Evolutionary conservation across 345 rosid genomes (phyloP), one percentile per base, ranked within the genome.

Genomic region (Noccaea bulbosa): DNA sequence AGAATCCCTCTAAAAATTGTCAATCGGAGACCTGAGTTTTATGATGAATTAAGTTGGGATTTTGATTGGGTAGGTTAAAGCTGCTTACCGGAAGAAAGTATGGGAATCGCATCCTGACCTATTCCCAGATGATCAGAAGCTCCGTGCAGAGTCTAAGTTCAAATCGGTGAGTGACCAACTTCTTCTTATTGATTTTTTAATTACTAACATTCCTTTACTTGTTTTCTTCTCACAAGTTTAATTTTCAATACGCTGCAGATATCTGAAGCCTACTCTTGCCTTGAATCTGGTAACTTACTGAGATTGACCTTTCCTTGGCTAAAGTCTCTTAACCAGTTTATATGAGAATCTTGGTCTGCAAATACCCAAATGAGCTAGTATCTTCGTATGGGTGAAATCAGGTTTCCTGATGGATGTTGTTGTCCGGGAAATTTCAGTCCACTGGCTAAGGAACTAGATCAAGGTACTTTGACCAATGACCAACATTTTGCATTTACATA

Each of bases 31-130:
- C 20, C 20, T 17, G 20, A 17, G 20, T 17, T 17, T 17, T 17
- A 17, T 17, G 20, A 17, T 27, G 30, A 27, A 27, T 27, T 2
- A 4, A 27, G 30, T 27, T 27, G 3, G 30, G 30, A 27, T 27
- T 27, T 27, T 27, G 30, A 7, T 14, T 34, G 11, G 20, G 41
- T 69, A 93, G 97, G 85, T 93, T 54, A 89, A 87, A 80, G 97
- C 81, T 61, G 96, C 98, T 60, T 91, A 84, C 73, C 83, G 71
- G 80, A 89, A 80, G 80, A 91, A 85, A 81, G 96, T 87, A 64
- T 89, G 92, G 92, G 91, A 91, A 43, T 87, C 85, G 12, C 97
- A 91, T 73, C 98, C 97, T 67, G 98, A 93, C 75, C 85, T 81
- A 38, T 88, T 93, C 72, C 94, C 98, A 0, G 55, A 68, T 66